Base-by-base conservation (phyloP, 176 grass and related monocot species). In the Elaeis guineensis region DNA sequence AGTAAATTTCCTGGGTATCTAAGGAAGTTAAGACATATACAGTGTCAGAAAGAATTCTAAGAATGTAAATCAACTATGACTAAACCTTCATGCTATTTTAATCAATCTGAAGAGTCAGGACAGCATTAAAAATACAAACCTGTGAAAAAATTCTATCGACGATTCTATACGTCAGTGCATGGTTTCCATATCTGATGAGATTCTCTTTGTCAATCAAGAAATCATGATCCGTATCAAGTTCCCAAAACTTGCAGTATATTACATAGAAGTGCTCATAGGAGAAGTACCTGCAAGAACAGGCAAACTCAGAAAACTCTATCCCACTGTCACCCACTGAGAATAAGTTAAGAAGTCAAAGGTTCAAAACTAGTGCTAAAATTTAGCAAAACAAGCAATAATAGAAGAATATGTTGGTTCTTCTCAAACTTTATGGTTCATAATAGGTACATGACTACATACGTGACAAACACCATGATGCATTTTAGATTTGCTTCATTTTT, bases 181-280 rank as follows among this genome's bases (percentile, higher is more conserved):
- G 88, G 63, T 93, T 98, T 59, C 94, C 94, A 74, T 98, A 98
- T 98, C 74, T 89, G 59, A 98, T 89, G 49, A 98, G 88, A 61
- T 98, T 98, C 72, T 98, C 94, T 82, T 93, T 98, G 69, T 98
- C 94, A 58, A 98, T 98, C 25, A 93, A 81, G 77, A 98, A 93
- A 78, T 98, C 94, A 62, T 98, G 94, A 81, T 98, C 94, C 72
- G 94, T 79, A 61, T 93, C 94, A 59, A 98, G 79, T 74, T 98
- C 94, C 94, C 94, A 98, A 64, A 98, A 98, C 68, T 98, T 98
- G 65, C 94, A 98, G 66, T 98, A 98, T 66, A 98, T 93, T 50
- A 98, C 94, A 92, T 98, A 98, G 16, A 98, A 98, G 59, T 98
- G 94, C 65, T 98, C 94, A 35, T 98, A 98, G 26, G 94, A 98